Percentiles rank a stretch among this genome's conserved stretches.
These are phyloP conservation scores for Eimeria nieschulzi DNA, from an alignment of 169 alveolate species.

Conservation along the genomic window DNA sequence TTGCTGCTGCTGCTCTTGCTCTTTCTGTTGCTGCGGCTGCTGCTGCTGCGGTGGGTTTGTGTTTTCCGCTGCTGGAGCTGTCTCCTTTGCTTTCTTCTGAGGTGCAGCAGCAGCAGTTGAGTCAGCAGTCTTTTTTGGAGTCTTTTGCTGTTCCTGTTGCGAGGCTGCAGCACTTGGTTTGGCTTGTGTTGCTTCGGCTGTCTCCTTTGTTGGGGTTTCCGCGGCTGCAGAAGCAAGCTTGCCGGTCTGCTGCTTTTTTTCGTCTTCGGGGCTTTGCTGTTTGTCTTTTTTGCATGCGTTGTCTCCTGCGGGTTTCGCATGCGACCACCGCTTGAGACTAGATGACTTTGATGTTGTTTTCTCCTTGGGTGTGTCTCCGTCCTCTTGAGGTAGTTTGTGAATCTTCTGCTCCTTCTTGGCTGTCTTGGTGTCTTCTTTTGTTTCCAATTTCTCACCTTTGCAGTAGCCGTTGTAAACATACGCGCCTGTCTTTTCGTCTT, in stretches of 20 bases:
- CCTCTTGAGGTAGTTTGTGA: background rate
- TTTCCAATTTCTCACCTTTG: no score
- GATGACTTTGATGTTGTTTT: no score
- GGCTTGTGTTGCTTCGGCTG: background rate
- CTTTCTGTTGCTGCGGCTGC: background rate
- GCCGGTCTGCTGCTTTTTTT: background rate
- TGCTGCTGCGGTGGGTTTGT: background rate
- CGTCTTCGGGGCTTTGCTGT: background rate
- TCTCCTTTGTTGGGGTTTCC: background rate
- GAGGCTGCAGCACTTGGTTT: background rate
- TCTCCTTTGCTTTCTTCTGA: background rate
- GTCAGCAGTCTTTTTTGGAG: background rate
- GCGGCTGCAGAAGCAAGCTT: background rate
- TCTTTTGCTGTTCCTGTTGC: background rate
- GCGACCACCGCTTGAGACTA: no score
- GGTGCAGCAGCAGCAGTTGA: background rate
- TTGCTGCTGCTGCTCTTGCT: background rate
- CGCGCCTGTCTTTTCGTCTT: background rate
- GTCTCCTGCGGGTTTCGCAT: no score
- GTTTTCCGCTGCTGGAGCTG: background rate
- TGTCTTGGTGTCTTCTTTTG: background rate
- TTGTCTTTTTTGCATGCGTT: background rate
- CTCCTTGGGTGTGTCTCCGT: background rate
- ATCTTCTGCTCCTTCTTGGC: background rate
- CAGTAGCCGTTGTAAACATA: constrained; percentile 27